Conservation (phyloP, 2,329 filamentous ascomycete genomes). For the Fusarium fracticaudum region DNA sequence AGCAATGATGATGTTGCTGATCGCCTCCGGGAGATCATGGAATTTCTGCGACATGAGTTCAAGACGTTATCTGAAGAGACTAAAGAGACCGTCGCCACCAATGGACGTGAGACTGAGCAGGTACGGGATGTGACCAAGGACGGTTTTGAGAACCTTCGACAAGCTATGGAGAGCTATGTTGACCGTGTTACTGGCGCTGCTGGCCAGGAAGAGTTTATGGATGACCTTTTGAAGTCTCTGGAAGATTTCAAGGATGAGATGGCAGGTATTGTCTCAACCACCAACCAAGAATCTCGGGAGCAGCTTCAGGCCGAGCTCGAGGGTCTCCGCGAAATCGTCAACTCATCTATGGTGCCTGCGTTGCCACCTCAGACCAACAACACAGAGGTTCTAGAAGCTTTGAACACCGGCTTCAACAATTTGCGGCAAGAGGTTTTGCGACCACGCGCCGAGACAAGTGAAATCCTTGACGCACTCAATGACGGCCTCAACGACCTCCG, state of each 20-base stretch:
- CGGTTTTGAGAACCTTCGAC: conserved; percentile 81
- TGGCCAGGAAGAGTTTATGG: conserved; percentile 81
- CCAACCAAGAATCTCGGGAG: conserved; percentile 61
- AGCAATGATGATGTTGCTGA: conserved; percentile 62
- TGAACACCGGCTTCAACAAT: conserved; percentile 77
- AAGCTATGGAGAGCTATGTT: conserved; percentile 84
- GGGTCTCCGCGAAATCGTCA: conserved; percentile 80
- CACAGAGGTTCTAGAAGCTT: conserved; percentile 75
- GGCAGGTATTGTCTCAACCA: conserved; percentile 64
- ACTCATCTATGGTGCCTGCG: conserved; percentile 72
- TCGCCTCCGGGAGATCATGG: conserved; percentile 72
- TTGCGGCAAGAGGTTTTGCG: conserved; percentile 79
- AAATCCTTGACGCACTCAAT: conserved; percentile 88
- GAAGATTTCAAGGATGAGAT: conserved; percentile 75
- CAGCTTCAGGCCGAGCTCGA: conserved; percentile 85
- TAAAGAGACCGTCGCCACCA: conserved; percentile 82
- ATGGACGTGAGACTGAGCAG: conserved; percentile 85
- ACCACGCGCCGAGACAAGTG: conserved; percentile 76
- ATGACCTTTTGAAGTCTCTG: conserved; percentile 71
- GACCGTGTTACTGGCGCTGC: conserved; percentile 75
- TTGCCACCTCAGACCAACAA: conserved; percentile 55
- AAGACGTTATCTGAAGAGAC: conserved; percentile 68
- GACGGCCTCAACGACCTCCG: conserved; percentile 85
- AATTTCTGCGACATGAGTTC: conserved; percentile 68
- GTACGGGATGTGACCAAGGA: conserved; percentile 89